Conservation (phyloP, 2,329 filamentous ascomycete genomes). For the Ophiognomonia clavigignenti-juglandacearum region DNA sequence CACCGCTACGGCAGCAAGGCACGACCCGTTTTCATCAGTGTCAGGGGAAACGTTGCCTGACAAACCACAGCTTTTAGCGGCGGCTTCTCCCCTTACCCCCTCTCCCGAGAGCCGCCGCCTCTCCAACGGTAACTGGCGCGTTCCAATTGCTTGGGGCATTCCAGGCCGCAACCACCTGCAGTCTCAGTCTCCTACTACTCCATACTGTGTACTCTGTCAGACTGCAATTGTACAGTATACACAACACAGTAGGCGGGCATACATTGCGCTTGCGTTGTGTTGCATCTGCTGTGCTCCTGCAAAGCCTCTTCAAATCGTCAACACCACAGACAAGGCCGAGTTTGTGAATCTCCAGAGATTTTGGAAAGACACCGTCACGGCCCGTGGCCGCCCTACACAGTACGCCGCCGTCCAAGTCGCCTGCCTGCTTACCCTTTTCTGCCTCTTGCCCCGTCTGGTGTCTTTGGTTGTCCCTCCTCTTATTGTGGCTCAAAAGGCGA, state of each 20-base stretch:
- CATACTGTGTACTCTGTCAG: background rate
- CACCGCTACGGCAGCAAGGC: background rate
- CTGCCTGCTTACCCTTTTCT: background rate
- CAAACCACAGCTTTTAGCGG: background rate
- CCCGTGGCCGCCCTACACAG: background rate
- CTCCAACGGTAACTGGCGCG: background rate
- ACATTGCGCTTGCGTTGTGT: background rate
- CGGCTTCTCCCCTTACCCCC: background rate
- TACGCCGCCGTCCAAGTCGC: too few species aligned
- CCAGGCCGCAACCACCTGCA: too few species aligned
- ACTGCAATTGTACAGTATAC: background rate
- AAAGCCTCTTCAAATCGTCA: background rate
- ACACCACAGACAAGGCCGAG: background rate
- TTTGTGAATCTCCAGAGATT: too few species aligned
- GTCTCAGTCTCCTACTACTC: too few species aligned
- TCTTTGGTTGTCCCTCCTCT: background rate
- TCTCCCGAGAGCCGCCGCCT: background rate
- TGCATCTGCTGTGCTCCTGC: background rate
- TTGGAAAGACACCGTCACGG: background rate
- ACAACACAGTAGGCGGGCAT: too few species aligned
- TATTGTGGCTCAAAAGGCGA: conserved; percentile 7
- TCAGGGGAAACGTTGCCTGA: background rate
- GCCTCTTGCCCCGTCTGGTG: background rate
- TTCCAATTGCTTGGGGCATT: too few species aligned
- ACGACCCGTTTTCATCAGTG: too few species aligned